Evolutionary conservation across 257 asterid species (phyloP).

Genomic region (Lycium barbarum): DNA sequence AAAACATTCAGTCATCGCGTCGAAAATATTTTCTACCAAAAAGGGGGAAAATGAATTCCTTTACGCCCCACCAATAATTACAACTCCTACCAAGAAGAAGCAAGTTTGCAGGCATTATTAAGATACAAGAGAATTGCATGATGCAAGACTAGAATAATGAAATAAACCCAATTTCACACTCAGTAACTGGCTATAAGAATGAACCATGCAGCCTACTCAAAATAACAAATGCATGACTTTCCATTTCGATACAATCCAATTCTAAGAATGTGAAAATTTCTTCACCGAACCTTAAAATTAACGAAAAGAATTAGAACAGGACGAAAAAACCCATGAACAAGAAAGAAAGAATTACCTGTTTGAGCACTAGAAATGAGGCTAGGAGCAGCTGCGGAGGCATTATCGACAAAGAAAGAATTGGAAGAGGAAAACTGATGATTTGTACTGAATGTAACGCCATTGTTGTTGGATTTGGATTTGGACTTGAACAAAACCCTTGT

Average conservation of each 20-base stretch:
- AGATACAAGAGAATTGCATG: constrained; percentile 16
- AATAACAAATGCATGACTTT: background rate
- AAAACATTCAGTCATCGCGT: background rate
- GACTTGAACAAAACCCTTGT: constrained; percentile 20
- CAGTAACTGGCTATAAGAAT: background rate
- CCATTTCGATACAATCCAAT: background rate
- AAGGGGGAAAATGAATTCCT: background rate
- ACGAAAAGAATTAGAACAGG: background rate
- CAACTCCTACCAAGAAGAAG: background rate
- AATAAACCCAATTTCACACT: constrained; percentile 2
- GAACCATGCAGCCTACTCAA: background rate
- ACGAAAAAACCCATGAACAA: background rate
- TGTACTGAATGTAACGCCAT: background rate
- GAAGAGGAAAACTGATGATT: background rate
- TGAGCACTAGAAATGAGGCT: background rate
- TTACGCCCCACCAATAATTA: background rate
- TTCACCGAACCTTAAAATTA: constrained; percentile 1
- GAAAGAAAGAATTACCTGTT: background rate
- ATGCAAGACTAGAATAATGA: background rate
- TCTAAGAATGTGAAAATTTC: background rate
- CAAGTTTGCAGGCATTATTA: background rate
- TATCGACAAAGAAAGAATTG: constrained; percentile 1
- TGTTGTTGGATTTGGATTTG: constrained; percentile 4
- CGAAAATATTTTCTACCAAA: background rate
- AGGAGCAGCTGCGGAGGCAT: background rate